These are phyloP conservation scores for Coemansia nantahalensis DNA, from an alignment of 192 early-diverging fungal genomes.

Conservation along the genomic window DNA sequence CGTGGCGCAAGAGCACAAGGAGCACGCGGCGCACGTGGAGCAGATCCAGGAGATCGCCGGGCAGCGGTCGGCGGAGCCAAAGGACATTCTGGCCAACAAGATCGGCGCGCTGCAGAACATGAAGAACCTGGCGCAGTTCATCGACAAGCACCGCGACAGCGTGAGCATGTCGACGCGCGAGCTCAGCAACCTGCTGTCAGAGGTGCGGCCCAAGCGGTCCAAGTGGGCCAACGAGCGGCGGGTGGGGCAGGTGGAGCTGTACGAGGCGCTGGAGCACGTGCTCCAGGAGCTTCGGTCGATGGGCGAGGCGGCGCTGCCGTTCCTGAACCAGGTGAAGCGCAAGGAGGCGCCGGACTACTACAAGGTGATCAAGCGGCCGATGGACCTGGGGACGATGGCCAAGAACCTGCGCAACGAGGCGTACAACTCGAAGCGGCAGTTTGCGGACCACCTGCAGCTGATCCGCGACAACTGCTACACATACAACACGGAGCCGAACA, in stretches of 20 bases:
- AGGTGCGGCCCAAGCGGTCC: constrained; percentile 74
- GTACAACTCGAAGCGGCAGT: constrained; percentile 87
- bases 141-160: constrained; percentile 66
- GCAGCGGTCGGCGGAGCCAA: constrained; percentile 39
- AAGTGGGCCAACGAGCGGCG: constrained; percentile 89
- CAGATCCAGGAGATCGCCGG: constrained; percentile 21
- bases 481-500: constrained; percentile 90
- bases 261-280: constrained; percentile 82
- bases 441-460: constrained; percentile 81
- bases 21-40: constrained; percentile 19
- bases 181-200: constrained; percentile 69
- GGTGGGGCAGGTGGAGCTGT: constrained; percentile 88
- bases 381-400: constrained; percentile 91
- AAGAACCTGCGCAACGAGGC: constrained; percentile 78
- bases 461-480: constrained; percentile 91
- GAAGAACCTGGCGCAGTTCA: constrained; percentile 73
- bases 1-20: constrained; percentile 30
- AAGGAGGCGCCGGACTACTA: constrained; percentile 92
- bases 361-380: constrained; percentile 90
- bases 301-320: constrained; percentile 79
- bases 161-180: constrained; percentile 66
- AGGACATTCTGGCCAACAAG: constrained; percentile 48
- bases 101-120: constrained; percentile 46
- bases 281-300: constrained; percentile 78
- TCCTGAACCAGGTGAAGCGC: constrained; percentile 82